Conservation (phyloP, 176 grass and related monocot genomes). For the Zoysia pacifica region DNA sequence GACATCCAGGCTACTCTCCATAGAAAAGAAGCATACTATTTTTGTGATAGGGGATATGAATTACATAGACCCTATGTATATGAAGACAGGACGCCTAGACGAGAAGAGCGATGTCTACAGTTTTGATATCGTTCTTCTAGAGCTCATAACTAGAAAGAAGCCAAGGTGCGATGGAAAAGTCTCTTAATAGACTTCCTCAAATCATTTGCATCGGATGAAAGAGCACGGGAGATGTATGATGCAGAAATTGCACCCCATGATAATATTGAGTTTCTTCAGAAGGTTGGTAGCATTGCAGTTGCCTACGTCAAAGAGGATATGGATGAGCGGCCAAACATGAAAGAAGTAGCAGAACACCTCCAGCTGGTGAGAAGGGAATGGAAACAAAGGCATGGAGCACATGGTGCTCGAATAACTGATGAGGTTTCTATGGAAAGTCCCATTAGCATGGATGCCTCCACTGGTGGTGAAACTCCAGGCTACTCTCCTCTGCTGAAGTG, state of each 20-base stretch:
- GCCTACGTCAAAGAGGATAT: neutral
- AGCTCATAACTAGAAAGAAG: neutral
- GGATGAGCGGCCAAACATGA: neutral
- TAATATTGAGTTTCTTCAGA: neutral
- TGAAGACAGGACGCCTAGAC: neutral
- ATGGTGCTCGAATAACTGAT: neutral
- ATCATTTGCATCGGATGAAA: neutral
- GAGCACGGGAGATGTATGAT: neutral
- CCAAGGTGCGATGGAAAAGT: neutral
- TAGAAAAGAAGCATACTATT: neutral
- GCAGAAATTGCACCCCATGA: neutral
- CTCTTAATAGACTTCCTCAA: neutral
- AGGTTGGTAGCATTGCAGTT: neutral
- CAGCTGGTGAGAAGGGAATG: neutral
- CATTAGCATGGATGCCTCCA: neutral
- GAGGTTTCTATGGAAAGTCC: neutral
- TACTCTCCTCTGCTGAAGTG: neutral
- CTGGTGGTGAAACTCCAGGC: neutral
- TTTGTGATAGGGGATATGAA: neutral
- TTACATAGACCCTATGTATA: neutral
- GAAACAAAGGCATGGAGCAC: neutral
- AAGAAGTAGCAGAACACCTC: neutral
- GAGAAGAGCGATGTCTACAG: constrained; percentile 12
- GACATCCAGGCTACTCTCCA: neutral
- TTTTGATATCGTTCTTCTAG: constrained; percentile 4